Evolutionary conservation across 1,139 yeast genomes (phyloP), one percentile per base, ranked within the genome.

Genomic region (Suhomyces guaymorum): DNA sequence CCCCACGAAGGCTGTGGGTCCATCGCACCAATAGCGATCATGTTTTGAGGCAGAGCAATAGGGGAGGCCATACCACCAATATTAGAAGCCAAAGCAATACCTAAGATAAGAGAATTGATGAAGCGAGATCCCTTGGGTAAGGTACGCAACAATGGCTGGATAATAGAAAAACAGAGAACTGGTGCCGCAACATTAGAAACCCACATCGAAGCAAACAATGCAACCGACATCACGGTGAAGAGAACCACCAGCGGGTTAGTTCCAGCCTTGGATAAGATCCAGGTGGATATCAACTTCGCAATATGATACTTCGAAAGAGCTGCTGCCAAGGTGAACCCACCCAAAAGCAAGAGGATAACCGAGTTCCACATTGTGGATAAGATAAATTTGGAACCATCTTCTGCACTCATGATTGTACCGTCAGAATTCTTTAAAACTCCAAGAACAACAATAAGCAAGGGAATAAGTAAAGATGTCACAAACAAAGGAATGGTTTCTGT

Each of bases 11-110:
- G 85, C 42, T 73, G 79, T 0, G 83, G 80, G 9, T 70, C 70
- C 71, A 82, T 69, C 30, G 81, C 75, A 32, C 80, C 80, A 64
- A 82, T 79, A 2, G 88, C 86, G 41, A 82, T 78, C 63, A 82
- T 81, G 47, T 82, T 82, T 54, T 82, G 90, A 1, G 90, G 90
- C 5, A 87, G 80, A 0, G 89, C 80, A 43, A 82, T 82, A 11
- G 90, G 90, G n/a, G 86, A 79, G 0, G 88, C 78, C 86, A 82
- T 80, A 47, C 90, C 90, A 23, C 87, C 89, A 30, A 81, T 62
- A 52, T 82, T 81, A 7, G 87, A 81, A 7, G 86, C 80, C 24
- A 82, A 63, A 0, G 90, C 90, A 41, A 82, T 80, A 39, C 89
- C 88, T 42, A 82, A 63, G 25, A 82, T 78, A 37, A 82, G 66